Percentiles rank a stretch among this genome's conserved stretches.
Evolutionary conservation across 1,284 basidiomycete genomes (phyloP).

Genomic region (Puccinia sorghi): DNA sequence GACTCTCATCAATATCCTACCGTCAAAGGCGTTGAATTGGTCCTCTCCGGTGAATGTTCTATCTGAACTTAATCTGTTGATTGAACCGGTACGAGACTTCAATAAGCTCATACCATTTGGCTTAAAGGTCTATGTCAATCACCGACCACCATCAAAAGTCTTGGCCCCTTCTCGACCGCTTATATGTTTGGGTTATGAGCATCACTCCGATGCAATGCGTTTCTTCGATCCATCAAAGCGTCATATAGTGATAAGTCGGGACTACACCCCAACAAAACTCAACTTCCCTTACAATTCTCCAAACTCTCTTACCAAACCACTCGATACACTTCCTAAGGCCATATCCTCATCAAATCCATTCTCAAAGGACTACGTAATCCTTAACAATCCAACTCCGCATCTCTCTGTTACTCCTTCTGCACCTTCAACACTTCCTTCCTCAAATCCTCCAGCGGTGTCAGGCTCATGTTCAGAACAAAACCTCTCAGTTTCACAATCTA

Average conservation of each 20-base stretch:
- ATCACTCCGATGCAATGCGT: not conserved
- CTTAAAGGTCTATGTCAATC: conserved; percentile 5
- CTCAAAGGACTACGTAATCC: too few relatives aligned
- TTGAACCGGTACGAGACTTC: not conserved
- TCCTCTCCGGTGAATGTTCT: too few relatives aligned
- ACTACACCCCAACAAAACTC: not conserved
- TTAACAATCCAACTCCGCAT: too few relatives aligned
- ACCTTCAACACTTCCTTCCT: not conserved
- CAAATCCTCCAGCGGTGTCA: not conserved
- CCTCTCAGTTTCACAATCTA: too few relatives aligned
- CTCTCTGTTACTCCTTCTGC: too few relatives aligned
- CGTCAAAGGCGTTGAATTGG: too few relatives aligned
- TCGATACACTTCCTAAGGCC: not conserved
- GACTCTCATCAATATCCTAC: too few relatives aligned
- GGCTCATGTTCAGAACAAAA: too few relatives aligned
- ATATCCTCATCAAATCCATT: too few relatives aligned
- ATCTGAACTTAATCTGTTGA: too few relatives aligned
- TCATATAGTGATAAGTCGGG: conserved; percentile 5
- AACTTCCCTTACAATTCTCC: not conserved
- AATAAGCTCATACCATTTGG: conserved; percentile 15
- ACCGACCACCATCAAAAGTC: not conserved
- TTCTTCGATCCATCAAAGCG: conserved; percentile 1
- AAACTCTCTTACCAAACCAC: not conserved
- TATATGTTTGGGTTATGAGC: conserved; percentile 12
- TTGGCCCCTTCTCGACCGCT: not conserved